Base-by-base conservation (phyloP, 345 rosid genomes). In the Noccaea caerulescens region DNA sequence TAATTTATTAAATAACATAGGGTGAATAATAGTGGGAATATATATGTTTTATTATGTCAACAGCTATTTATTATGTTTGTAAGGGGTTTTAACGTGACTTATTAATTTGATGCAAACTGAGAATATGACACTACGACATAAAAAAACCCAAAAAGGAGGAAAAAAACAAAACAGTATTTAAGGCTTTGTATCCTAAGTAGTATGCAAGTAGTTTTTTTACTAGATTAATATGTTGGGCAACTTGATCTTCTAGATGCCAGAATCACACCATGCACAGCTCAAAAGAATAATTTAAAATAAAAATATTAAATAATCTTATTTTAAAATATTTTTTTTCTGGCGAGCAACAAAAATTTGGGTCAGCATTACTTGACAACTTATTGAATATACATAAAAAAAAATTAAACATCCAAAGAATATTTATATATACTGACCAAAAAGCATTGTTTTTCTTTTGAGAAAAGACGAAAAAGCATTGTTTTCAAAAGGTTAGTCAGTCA, bases 201-300 rank as follows among this genome's bases (percentile, higher is more conserved):
- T 63, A 30, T 58, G 60, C 46, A 73, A 49, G 33, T 59, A 42
- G 42, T 63, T 36, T 13, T 42, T 67, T 10, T 27, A 42, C 25
- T 52, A 52, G 13, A 67, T 74, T 50, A 67, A 43, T 57, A 60
- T 75, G 78, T 68, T 74, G 58, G 57, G 23, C 73, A 75, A 60
- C 56, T 75, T 52, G 73, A 37, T 52, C 69, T 60, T 75, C 69
- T 68, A 74, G 63, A 74, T 74, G 56, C 52, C 68, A 60, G 68
- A 59, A 74, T 74, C 73, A 42, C 73, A 73, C 59, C 53, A 65
- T 58, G 61, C 66, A 72, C 63, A 64, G 20, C 66, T 47, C 53
- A 46, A 49, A 57, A 3, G 72, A 58, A 65, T 30, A 58, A n/a
- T 8, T 34, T 20, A 12, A 56, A 5, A 38, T 36, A 50, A 50